Evolutionary conservation across 768 basidiomycete species (phyloP).

Genomic region (Gloeophyllum trabeum): DNA sequence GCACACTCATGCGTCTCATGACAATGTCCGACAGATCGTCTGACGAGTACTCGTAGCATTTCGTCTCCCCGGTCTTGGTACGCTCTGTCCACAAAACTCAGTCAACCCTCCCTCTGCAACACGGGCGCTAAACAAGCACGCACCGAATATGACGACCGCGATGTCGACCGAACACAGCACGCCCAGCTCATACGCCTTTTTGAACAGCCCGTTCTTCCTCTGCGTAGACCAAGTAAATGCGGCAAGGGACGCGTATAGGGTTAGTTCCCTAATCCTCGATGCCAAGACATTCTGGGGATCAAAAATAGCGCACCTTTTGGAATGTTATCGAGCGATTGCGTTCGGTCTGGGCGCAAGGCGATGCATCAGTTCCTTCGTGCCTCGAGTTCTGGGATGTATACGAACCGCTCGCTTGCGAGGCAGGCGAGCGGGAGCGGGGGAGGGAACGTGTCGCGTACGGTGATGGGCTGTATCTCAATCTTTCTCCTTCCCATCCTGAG

Average conservation of each 20-base stretch:
- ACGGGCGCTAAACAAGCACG: background rate
- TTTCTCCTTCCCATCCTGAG: slow-evolving; percentile 1
- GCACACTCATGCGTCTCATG: background rate
- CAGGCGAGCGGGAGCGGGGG: background rate
- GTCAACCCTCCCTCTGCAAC: background rate
- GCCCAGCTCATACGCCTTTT: slow-evolving; percentile 1
- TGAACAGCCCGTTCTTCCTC: background rate
- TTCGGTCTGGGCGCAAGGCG: too few species aligned
- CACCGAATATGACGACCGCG: slow-evolving; percentile 1
- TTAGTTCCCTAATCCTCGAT: too few species aligned
- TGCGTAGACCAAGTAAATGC: background rate
- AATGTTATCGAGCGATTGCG: background rate
- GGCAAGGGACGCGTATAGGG: background rate
- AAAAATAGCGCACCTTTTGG: background rate
- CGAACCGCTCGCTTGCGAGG: too few species aligned
- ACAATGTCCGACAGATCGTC: background rate
- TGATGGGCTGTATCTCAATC: slow-evolving; percentile 1
- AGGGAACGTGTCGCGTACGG: background rate
- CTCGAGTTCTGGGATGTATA: too few species aligned
- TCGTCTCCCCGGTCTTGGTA: background rate
- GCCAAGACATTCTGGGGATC: background rate
- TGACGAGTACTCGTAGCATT: background rate
- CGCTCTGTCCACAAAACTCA: background rate
- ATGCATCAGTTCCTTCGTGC: too few species aligned
- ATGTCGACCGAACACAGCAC: slow-evolving; percentile 1